Conservation (phyloP, 371 early-diverging fungal genomes). For the Agmasoma carcini region DNA sequence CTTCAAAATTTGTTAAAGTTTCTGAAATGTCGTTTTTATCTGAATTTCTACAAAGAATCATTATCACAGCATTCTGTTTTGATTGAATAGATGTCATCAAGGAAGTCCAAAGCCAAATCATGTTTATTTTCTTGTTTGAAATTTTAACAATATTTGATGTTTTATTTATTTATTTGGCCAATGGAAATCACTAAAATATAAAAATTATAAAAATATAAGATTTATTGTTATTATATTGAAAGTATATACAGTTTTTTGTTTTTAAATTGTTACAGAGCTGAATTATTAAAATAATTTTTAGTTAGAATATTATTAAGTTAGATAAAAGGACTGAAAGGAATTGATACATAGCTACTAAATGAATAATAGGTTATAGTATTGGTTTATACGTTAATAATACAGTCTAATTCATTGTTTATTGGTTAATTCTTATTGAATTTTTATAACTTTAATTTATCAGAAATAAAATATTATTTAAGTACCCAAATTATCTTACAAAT, state of each 20-base stretch:
- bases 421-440: too few relatives aligned
- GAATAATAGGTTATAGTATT: too few relatives aligned
- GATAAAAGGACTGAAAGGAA: too few relatives aligned
- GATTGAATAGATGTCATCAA: background rate
- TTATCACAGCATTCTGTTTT: slow-evolving; percentile 51
- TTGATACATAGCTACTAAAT: too few relatives aligned
- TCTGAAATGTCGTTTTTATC: slow-evolving; percentile 60
- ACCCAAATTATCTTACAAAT: too few relatives aligned
- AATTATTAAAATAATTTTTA: too few relatives aligned
- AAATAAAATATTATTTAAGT: too few relatives aligned
- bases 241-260: background rate
- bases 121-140: background rate
- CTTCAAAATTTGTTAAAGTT: slow-evolving; percentile 62
- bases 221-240: background rate
- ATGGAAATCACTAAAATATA: background rate
- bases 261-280: background rate
- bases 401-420: too few relatives aligned
- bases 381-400: too few relatives aligned
- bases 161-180: background rate
- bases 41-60: slow-evolving; percentile 57
- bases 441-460: too few relatives aligned
- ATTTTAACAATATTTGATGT: background rate
- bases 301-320: too few relatives aligned
- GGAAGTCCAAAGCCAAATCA: background rate
- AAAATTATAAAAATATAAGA: background rate